A percentile compares a stretch with the other conserved stretches of the same genome.
Conservation (phyloP, 2,329 filamentous ascomycete genomes). For the Talaromyces pinophilus region DNA sequence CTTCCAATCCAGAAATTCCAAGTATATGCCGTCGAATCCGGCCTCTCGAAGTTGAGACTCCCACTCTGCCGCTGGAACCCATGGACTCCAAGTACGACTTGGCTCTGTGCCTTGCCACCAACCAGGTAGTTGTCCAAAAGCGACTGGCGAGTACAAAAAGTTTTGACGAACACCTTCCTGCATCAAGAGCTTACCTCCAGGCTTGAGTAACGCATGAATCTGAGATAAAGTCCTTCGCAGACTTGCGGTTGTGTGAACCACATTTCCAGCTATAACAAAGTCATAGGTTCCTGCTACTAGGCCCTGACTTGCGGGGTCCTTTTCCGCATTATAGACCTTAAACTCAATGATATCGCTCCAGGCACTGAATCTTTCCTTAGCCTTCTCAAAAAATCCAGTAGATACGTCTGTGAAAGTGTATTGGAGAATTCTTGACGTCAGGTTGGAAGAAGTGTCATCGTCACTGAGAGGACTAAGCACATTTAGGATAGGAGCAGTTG, state of each 20-base stretch:
- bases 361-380: slow-evolving; percentile 29
- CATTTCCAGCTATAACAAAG: slow-evolving; percentile 39
- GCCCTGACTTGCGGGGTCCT: slow-evolving; percentile 34
- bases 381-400: slow-evolving; percentile 36
- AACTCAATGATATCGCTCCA: slow-evolving; percentile 33
- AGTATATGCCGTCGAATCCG: slow-evolving; percentile 32
- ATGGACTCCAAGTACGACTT: slow-evolving; percentile 25
- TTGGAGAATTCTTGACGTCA: slow-evolving; percentile 15
- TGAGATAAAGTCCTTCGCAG: slow-evolving; percentile 31
- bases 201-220: slow-evolving; percentile 34
- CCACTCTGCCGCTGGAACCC: slow-evolving; percentile 27
- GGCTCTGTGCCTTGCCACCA: slow-evolving; percentile 41
- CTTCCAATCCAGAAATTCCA: slow-evolving; percentile 20
- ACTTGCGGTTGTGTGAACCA: slow-evolving; percentile 36
- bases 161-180: slow-evolving; percentile 40
- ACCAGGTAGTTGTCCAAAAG: slow-evolving; percentile 41
- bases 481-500: slow-evolving; percentile 42
- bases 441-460: slow-evolving; percentile 3
- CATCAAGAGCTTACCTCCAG: slow-evolving; percentile 51
- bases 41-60: slow-evolving; percentile 27
- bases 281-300: slow-evolving; percentile 35
- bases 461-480: slow-evolving; percentile 26
- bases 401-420: slow-evolving; percentile 38
- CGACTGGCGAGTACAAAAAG: slow-evolving; percentile 27
- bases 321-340: slow-evolving; percentile 34